A percentile compares a stretch with the other conserved stretches of the same genome.
These are phyloP conservation scores for Colletotrichum noveboracense DNA, from an alignment of 2,329 filamentous ascomycete genomes.

Conservation along the genomic window DNA sequence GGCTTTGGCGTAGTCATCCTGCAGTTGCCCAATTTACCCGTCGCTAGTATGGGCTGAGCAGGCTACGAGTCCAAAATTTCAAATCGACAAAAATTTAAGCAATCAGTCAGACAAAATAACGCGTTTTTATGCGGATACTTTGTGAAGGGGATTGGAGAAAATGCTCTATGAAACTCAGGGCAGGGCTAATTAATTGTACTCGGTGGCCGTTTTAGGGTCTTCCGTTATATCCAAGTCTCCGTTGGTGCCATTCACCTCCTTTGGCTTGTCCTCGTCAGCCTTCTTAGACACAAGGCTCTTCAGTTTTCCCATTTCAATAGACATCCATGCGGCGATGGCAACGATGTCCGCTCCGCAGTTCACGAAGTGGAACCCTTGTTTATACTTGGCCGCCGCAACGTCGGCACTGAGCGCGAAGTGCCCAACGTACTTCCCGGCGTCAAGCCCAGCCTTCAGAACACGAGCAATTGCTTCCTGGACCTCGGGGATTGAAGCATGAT, in stretches of 20 bases:
- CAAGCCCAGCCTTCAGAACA: conserved; percentile 30
- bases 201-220: not conserved
- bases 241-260: not conserved
- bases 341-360: conserved; percentile 41
- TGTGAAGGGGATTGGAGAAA: not conserved
- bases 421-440: conserved; percentile 37
- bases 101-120: rapidly evolving
- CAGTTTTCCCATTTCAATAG: conserved; percentile 33
- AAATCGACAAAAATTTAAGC: not conserved
- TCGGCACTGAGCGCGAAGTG: conserved; percentile 37
- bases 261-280: not conserved
- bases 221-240: not conserved
- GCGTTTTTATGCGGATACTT: rapidly evolving
- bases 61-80: not conserved
- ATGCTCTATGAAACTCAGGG: not conserved
- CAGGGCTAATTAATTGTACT: not conserved
- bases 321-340: conserved; percentile 39
- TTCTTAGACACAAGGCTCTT: conserved; percentile 20
- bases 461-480: conserved; percentile 31
- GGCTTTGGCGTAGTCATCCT: not conserved
- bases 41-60: not conserved
- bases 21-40: not conserved
- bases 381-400: conserved; percentile 27
- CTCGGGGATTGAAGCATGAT: conserved; percentile 34
- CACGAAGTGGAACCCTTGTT: conserved; percentile 39